Conservation (phyloP, 129 eudicot species). For the Helichrysum umbraculigerum region DNA sequence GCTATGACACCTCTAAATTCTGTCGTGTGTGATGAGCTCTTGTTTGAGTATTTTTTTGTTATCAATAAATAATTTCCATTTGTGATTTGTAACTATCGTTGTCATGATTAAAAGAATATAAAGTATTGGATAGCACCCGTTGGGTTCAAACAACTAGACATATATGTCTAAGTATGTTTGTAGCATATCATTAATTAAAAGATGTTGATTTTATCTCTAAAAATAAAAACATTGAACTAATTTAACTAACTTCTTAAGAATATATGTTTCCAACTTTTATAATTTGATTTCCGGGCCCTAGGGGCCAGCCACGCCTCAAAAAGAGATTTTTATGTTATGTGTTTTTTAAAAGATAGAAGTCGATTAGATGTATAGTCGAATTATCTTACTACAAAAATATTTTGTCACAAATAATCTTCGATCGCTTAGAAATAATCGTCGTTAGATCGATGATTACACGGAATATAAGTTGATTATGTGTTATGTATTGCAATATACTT, state of each 20-base stretch:
- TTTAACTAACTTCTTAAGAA: not conserved
- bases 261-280: not conserved
- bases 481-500: too few species aligned
- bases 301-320: not conserved
- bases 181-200: too few species aligned
- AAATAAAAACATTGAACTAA: not conserved
- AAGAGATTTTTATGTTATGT: not conserved
- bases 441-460: too few species aligned
- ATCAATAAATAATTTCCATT: not conserved
- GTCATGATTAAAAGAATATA: not conserved
- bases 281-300: not conserved
- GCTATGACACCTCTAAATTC: constrained; percentile 17
- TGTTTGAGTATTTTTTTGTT: not conserved
- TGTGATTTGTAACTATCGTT: not conserved
- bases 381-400: too few species aligned
- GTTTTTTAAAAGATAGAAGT: not conserved
- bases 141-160: not conserved
- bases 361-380: not conserved
- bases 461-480: too few species aligned
- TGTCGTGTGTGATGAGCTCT: constrained; percentile 5
- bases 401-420: not conserved
- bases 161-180: not conserved
- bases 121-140: not conserved
- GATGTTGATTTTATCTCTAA: not conserved
- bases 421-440: too few species aligned